Conservation (phyloP, 2,329 filamentous ascomycete species). For the Alternaria gaisen region DNA sequence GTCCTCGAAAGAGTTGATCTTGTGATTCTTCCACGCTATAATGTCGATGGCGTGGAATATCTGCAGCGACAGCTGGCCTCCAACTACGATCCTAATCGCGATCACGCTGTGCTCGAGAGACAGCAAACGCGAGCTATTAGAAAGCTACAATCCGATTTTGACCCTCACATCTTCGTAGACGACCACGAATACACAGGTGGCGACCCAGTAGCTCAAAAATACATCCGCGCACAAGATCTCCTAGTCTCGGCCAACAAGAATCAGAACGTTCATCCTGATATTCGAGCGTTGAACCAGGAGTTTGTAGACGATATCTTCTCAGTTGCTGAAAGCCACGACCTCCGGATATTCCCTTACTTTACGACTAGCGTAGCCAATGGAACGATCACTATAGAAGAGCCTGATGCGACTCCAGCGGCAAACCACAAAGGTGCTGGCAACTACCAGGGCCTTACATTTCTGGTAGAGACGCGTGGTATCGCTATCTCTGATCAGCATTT, state of each 20-base stretch:
- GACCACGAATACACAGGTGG: slow-evolving; percentile 39
- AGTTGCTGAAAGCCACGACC: slow-evolving; percentile 4
- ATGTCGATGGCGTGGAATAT: slow-evolving; percentile 40
- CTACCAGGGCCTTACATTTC: slow-evolving; percentile 36
- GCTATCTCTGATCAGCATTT: slow-evolving; percentile 40
- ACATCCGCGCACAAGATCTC: slow-evolving; percentile 36
- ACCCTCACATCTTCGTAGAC: slow-evolving; percentile 39
- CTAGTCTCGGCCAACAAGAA: slow-evolving; percentile 43
- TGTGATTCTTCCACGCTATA: slow-evolving; percentile 37
- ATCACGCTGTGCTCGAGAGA: slow-evolving; percentile 38
- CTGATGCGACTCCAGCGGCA: slow-evolving; percentile 36
- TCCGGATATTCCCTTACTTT: slow-evolving; percentile 38
- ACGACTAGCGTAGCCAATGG: slow-evolving; percentile 28
- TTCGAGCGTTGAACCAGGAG: slow-evolving; percentile 39
- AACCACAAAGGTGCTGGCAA: slow-evolving; percentile 41
- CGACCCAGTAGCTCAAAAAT: slow-evolving; percentile 17
- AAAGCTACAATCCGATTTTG: slow-evolving; percentile 28
- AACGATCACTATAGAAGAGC: slow-evolving; percentile 34
- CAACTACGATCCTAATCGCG: slow-evolving; percentile 41
- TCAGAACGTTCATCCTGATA: slow-evolving; percentile 36
- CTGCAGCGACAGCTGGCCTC: slow-evolving; percentile 31
- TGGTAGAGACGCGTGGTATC: slow-evolving; percentile 39
- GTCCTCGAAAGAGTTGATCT: slow-evolving; percentile 37
- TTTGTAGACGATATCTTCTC: slow-evolving; percentile 35
- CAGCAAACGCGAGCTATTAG: slow-evolving; percentile 33